phyloP scores from a whole-genome alignment of 2,329 filamentous ascomycete species.

The Fusarium foetens region DNA sequence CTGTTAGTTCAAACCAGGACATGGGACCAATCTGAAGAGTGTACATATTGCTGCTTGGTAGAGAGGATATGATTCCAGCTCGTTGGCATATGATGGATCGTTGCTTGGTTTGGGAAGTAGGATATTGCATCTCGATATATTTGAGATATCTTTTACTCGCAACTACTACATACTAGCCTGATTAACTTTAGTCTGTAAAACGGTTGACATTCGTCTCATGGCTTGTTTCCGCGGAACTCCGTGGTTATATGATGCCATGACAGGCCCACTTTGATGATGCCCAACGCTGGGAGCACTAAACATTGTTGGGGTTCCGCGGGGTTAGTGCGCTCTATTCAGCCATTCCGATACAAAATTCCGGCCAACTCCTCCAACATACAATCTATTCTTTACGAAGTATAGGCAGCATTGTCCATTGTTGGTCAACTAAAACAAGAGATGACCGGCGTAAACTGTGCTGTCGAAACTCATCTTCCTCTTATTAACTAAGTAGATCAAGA shows the following conservation, averaged over 20 bases:
- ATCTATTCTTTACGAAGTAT: background rate
- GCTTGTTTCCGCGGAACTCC: background rate
- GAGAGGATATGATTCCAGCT: background rate
- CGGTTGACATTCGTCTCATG: background rate
- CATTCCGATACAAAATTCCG: background rate
- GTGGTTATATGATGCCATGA: too few species aligned
- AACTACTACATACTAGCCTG: background rate
- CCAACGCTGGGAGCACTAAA: background rate
- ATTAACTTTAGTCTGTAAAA: background rate
- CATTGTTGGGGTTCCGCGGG: background rate
- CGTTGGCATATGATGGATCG: too few species aligned
- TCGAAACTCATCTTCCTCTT: background rate
- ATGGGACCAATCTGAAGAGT: background rate
- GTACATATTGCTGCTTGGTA: background rate
- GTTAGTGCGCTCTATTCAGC: background rate
- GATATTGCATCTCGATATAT: background rate
- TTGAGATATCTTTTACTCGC: accelerated
- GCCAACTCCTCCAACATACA: background rate
- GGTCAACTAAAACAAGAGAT: background rate
- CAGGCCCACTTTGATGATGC: background rate
- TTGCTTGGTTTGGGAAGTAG: background rate
- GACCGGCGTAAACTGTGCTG: background rate
- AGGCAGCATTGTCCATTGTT: too few species aligned
- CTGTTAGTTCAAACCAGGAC: background rate
- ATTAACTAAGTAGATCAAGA: too few species aligned